These are phyloP conservation scores for Xeromyces bisporus DNA, from an alignment of 495 filamentous ascomycete genomes.

Conservation along the genomic window DNA sequence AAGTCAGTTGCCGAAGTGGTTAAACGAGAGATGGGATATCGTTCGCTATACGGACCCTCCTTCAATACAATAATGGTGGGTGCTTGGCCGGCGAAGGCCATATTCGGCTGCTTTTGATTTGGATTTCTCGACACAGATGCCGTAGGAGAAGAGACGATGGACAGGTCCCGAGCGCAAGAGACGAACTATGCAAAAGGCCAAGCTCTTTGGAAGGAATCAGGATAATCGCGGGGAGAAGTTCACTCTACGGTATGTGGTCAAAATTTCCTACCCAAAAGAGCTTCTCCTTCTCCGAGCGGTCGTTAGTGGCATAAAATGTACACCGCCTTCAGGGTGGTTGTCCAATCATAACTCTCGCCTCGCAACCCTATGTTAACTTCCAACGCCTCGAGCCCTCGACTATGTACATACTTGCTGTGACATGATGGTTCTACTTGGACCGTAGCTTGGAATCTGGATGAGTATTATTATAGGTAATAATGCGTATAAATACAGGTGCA, in stretches of 20 bases:
- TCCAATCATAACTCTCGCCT: constrained; percentile 16
- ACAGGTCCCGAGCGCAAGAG: not conserved
- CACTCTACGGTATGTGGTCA: no score
- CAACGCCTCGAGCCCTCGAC: no score
- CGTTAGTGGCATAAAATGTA: no score
- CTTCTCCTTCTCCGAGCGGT: constrained; percentile 20
- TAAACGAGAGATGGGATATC: constrained; percentile 5
- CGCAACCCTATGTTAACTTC: constrained; percentile 11
- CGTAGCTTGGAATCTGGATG: no score
- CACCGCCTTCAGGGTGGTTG: constrained; percentile 13
- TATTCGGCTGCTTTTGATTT: no score
- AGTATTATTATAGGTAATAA: constrained; percentile 1
- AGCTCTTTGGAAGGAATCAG: no score
- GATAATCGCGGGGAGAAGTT: no score
- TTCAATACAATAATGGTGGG: constrained; percentile 97
- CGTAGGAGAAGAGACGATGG: constrained; percentile 1
- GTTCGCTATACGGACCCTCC: constrained; percentile 55
- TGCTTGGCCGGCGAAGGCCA: constrained; percentile 97
- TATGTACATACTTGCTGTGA: no score
- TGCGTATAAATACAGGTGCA: not conserved
- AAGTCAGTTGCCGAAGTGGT: constrained; percentile 3
- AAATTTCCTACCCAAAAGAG: constrained; percentile 36
- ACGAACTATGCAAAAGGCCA: no score
- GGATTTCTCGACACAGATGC: no score
- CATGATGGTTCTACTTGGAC: no score